Base-by-base conservation (phyloP, 2,329 filamentous ascomycete genomes). In the Bipolaris oryzae region DNA sequence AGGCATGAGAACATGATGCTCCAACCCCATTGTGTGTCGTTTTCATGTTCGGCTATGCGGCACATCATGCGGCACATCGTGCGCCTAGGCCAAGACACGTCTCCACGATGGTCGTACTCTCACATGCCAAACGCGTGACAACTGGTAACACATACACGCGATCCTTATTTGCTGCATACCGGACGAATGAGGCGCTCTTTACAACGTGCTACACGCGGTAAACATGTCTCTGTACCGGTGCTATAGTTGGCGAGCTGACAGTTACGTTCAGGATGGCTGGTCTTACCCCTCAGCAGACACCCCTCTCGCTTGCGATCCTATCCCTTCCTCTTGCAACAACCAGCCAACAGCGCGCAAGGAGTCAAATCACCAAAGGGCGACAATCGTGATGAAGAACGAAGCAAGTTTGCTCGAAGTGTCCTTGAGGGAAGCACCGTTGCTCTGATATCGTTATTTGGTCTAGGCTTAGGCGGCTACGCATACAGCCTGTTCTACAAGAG, bases 391-490 rank as follows among this genome's bases (percentile, higher is more conserved):
- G 59, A 67, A 31, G 69, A 71, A 35, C 58, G 70, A 21, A 65
- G 64, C 62, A 72, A 70, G 28, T 73, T 72, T 43, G 63, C 68
- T 1, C 60, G 70, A 5, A 74, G 69, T 53, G 68, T 74, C 4
- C 61, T 74, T n/a, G 71, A 74, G 54, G 72, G 72, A 45, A 72
- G 70, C 60, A 72, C 71, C 25, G 68, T 74, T 35, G 72, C 73
- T 10, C 60, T 74, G 7, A 72, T 74, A 41, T 75, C 72, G 18
- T 61, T 75, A 10, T 63, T 73, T 7, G 71, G 71, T 21, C 62
- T 75, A 2, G 71, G 68, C 11, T 65, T 73, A 3, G 70, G 71
- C 10, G 73, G 73, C 34, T 75, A 74, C 43, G 70, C 68, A 13
- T 75, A 74, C 53, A 73, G 67, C 48, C 23, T 68, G 0, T 71